Conservation (phyloP, 768 basidiomycete species). For the Hericium alpestre region DNA sequence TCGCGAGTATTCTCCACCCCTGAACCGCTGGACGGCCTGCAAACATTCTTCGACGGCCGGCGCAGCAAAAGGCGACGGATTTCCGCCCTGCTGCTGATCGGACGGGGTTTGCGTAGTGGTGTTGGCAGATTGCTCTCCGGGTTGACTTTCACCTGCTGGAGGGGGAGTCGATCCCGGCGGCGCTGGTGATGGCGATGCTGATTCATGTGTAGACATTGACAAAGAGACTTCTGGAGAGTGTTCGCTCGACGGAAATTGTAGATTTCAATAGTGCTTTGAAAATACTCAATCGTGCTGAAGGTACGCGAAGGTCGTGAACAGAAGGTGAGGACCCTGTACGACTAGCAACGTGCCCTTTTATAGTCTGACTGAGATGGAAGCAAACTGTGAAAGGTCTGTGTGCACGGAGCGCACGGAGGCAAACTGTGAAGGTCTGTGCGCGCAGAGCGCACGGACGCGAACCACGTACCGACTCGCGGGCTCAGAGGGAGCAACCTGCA, state of each 20-base stretch:
- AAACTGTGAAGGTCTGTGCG: no score
- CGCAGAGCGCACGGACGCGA: no score
- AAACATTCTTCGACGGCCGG: not conserved
- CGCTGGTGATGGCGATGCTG: not conserved
- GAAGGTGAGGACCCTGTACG: not conserved
- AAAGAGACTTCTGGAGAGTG: not conserved
- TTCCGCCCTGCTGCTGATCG: no score
- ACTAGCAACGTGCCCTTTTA: not conserved
- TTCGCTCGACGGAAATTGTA: not conserved
- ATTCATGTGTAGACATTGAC: not conserved
- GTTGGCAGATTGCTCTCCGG: no score
- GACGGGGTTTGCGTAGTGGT: no score
- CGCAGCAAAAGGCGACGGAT: no score
- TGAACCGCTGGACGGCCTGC: not conserved
- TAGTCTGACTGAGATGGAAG: not conserved
- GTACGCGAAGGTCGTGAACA: no score
- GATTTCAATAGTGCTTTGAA: not conserved
- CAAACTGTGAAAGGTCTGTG: no score
- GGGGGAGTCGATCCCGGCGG: no score
- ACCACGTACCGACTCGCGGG: not conserved
- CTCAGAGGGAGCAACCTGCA: not conserved
- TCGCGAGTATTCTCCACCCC: not conserved
- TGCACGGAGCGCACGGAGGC: not conserved
- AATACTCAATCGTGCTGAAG: not conserved
- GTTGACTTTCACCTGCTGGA: no score